Percentiles rank a stretch among this genome's conserved stretches.
Evolutionary conservation across 345 rosid species (phyloP).

Genomic region (Citrus australasica): DNA sequence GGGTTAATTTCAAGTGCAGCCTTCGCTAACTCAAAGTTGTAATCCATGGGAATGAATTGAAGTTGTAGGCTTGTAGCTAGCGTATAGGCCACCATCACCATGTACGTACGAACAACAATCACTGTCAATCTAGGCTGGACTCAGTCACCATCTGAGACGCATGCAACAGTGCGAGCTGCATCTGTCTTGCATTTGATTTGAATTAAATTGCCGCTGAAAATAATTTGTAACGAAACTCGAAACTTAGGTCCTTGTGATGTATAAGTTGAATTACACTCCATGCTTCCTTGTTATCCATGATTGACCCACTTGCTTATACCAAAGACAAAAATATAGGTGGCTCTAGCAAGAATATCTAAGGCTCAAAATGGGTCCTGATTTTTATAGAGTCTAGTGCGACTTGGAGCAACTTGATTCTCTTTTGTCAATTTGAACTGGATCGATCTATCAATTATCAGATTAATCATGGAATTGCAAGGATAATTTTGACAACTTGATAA

Average conservation of each 20-base stretch:
- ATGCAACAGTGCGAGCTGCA: constrained; percentile 25
- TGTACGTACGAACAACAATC: constrained; percentile 12
- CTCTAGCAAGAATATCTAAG: constrained; percentile 1
- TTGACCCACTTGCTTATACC: constrained; percentile 25
- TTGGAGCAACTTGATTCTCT: not conserved
- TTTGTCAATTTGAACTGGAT: not conserved
- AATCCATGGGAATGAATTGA: constrained; percentile 8
- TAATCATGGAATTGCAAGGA: not conserved
- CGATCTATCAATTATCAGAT: not conserved
- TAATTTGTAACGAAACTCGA: constrained; percentile 12
- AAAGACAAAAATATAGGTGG: constrained; percentile 17
- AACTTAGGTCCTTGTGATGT: constrained; percentile 14
- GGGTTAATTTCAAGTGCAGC: not conserved
- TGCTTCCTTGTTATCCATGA: constrained; percentile 11
- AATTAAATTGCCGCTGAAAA: constrained; percentile 6
- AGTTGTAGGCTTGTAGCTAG: not conserved
- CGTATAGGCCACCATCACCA: constrained; percentile 15
- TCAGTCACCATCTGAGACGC: constrained; percentile 12
- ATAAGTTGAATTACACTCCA: constrained; percentile 8
- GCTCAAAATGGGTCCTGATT: constrained; percentile 13
- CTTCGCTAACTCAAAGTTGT: constrained; percentile 5
- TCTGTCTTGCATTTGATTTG: constrained; percentile 17
- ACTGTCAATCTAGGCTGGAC: constrained; percentile 40
- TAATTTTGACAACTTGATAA: not conserved
- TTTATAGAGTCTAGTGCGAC: not conserved